Percentiles rank a stretch among this genome's conserved stretches.
Evolutionary conservation across 1,139 yeast species (phyloP).

Genomic region (Pichia sp.): DNA sequence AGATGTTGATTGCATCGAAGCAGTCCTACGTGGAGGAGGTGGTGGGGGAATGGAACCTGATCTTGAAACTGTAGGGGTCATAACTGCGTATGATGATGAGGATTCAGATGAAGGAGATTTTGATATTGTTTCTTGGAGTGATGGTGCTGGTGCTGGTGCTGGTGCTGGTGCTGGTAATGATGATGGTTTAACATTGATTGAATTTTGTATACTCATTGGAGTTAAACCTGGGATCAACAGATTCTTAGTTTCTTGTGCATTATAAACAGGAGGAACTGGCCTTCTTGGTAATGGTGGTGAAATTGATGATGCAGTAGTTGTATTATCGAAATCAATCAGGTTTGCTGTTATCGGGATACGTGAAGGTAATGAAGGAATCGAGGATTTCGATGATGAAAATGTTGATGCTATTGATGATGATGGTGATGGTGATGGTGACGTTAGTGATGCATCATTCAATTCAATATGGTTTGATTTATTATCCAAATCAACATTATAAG

Average conservation of each 20-base stretch:
- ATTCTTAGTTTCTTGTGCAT: constrained; percentile 17
- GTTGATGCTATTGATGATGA: constrained; percentile 12
- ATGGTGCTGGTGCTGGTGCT: constrained; percentile 5
- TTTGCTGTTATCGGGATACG: constrained; percentile 16
- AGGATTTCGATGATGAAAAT: constrained; percentile 13
- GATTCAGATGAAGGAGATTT: constrained; percentile 6
- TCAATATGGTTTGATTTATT: constrained; percentile 21
- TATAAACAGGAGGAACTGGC: constrained; percentile 24
- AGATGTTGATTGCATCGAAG: not conserved
- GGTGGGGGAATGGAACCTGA: constrained; percentile 25
- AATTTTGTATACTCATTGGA: constrained; percentile 11
- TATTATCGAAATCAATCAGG: constrained; percentile 21
- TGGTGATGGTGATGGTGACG: constrained; percentile 13
- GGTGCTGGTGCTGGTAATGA: constrained; percentile 7
- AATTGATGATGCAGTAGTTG: constrained; percentile 6
- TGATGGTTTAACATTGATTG: constrained; percentile 3
- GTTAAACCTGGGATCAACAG: constrained; percentile 23
- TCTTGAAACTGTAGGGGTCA: constrained; percentile 29
- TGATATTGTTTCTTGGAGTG: not conserved
- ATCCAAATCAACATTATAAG: constrained; percentile 33
- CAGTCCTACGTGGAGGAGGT: constrained; percentile 23
- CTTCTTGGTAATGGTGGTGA: constrained; percentile 19
- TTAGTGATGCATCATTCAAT: constrained; percentile 22
- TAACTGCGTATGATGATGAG: constrained; percentile 17
- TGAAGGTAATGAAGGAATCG: constrained; percentile 9